Evolutionary conservation across 1,284 basidiomycete genomes (phyloP), one percentile per base, ranked within the genome.

Genomic region (Paramarasmius palmivorus): DNA sequence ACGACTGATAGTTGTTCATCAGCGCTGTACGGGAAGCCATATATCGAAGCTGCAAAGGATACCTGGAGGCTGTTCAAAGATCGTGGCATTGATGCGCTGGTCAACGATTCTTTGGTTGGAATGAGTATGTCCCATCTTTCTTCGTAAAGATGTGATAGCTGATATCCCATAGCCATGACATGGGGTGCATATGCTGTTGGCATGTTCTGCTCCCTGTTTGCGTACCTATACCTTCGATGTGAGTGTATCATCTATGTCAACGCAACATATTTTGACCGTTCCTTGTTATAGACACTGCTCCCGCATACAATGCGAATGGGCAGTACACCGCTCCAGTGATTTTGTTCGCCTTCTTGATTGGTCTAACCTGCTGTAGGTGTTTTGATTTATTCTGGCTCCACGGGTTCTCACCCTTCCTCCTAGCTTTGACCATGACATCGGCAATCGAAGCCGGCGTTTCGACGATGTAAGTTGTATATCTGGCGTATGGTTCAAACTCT

Each of bases 41-140:
- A 95, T 64, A 81, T 93, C 50, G 66, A 75, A 15, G 93, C 93
- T n/a, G 92, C 93, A 3, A 93, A 91, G 69, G 92, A 94, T 66
- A 93, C 93, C 0, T 96, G 92, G 92, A 77, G 80, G n/a, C 67
- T 95, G 51, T 84, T 95, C 73, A 86, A 83, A 63, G 89, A 95
- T 64, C 82, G 92, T 54, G 93, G 88, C 23, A 88, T 95, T 60
- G 89, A 92, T 63, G 90, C 89, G 1, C 71, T 96, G 15, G 79
- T 94, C 63, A 94, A 95, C 65, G 93, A 95, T 68, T 90, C 84
- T 1, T 78, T 95, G 17, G 87, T 94, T 57, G 83, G 87, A 62
- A 93, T 90, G 77, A 85, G 85, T 86, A 61, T 66, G 82, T 68
- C 6, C 12, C 49, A 25, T 46, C 7, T 38, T 46, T 48, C 41